phyloP scores from a whole-genome alignment of 768 basidiomycete species.

The Boletus reticulatus region DNA sequence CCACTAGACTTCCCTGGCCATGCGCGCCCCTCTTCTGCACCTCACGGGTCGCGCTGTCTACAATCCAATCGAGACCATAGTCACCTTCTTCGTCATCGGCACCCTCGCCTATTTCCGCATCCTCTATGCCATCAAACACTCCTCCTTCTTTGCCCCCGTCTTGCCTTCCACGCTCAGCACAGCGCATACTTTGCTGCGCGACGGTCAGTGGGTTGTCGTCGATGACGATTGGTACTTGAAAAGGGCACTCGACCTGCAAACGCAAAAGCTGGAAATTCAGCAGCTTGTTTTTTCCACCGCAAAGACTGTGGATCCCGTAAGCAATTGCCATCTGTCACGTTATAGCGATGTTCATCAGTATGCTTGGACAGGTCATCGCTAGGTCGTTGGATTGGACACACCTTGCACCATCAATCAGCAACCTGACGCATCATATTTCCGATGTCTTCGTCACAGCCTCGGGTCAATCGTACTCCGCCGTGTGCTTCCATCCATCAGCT shows the following conservation, averaged over 20 bases:
- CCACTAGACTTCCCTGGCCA: constrained; percentile 12
- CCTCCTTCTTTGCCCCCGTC: constrained; percentile 68
- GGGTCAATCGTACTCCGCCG: constrained; percentile 45
- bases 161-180: constrained; percentile 49
- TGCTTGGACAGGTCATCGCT: constrained; percentile 22
- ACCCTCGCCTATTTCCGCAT: constrained; percentile 96
- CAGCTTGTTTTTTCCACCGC: constrained; percentile 54
- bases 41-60: constrained; percentile 71
- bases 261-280: constrained; percentile 62
- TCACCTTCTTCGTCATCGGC: constrained; percentile 82
- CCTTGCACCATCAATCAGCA: constrained; percentile 42
- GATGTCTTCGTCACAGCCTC: constrained; percentile 38
- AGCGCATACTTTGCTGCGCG: constrained; percentile 50
- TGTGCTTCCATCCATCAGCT: constrained; percentile 46
- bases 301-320: constrained; percentile 37
- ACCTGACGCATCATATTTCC: constrained; percentile 50
- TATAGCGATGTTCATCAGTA: constrained; percentile 3
- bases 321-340: constrained; percentile 5
- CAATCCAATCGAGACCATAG: constrained; percentile 86
- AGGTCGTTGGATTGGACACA: constrained; percentile 38
- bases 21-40: constrained; percentile 65
- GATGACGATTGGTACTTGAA: constrained; percentile 51
- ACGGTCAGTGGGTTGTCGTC: constrained; percentile 63
- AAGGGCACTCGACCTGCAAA: constrained; percentile 25
- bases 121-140: constrained; percentile 86